Base-by-base conservation (phyloP, 495 filamentous ascomycete genomes). In the Daldinia vernicosa region DNA sequence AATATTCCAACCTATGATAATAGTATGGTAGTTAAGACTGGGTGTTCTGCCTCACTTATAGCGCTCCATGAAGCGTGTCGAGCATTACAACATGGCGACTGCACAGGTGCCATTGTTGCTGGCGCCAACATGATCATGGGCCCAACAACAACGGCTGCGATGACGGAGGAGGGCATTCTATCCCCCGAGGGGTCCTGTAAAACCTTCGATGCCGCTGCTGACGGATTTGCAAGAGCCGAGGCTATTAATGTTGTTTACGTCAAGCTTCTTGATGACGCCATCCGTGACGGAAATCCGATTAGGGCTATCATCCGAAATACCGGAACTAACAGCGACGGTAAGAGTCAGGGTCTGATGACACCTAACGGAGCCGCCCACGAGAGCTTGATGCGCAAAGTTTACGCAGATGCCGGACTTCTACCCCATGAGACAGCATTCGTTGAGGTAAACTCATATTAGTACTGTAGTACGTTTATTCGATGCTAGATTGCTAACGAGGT, bases 41-140 rank as follows among this genome's bases (percentile, higher is more conserved):
- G 80, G 1, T 88, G 87, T 51, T 88, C 86, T 0, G 79, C 84
- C 0, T 84, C 84, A 57, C 75, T 89, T 74, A 81, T 0, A 82
- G 82, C 3, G 2, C 68, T 89, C 15, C 81, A 89, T 67, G 67
- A 85, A 22, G 88, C 85, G 1, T 82, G 78, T 26, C 81, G 81
- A 39, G 69, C 80, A 17, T 28, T 88, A 3, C 43, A 64, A 5
- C 61, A 51, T 1, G 81, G 82, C 0, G 81, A 84, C 15, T 80
- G 30, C 32, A 63, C 4, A 57, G 17, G 78, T 1, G 84, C 84
- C 0, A 57, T 87, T 3, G 80, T 86, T 0, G 81, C 68, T 0
- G 81, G 83, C 0, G 63, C 70, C 5, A 86, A 82, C 51, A 58
- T 85, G 0, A 82, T 87, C 11, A 45, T 82, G 12, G 61, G 76